Percentiles rank a stretch among this genome's conserved stretches.
These are phyloP conservation scores for Kluyveromyces marxianus DNA, from an alignment of 1,139 yeast species.

Conservation along the genomic window DNA sequence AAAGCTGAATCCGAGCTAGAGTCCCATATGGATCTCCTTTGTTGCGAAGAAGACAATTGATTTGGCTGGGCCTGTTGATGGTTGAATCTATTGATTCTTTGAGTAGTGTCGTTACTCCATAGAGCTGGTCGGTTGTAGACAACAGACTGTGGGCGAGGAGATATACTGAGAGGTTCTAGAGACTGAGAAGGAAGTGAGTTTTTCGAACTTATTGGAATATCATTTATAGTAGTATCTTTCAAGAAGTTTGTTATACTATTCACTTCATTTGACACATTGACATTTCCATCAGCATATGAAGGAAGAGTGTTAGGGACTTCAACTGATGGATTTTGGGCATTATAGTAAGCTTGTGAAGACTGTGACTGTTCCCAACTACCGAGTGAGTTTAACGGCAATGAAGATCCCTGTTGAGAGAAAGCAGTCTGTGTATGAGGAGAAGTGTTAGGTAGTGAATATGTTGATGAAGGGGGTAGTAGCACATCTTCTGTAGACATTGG, in stretches of 20 bases:
- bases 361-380: neutral
- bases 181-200: neutral
- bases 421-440: slow-evolving; percentile 1
- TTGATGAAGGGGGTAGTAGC: neutral
- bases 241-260: slow-evolving; percentile 24
- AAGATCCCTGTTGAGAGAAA: neutral
- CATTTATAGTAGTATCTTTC: slow-evolving; percentile 19
- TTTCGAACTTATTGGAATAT: slow-evolving; percentile 6
- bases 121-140: neutral
- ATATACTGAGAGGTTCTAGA: neutral
- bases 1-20: slow-evolving; percentile 4
- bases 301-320: neutral
- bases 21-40: slow-evolving; percentile 25
- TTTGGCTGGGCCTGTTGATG: neutral
- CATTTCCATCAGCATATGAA: neutral
- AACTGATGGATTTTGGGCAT: neutral
- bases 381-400: neutral
- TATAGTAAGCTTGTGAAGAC: neutral
- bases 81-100: neutral
- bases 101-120: neutral
- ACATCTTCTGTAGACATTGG: neutral
- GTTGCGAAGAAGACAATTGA: slow-evolving; percentile 3
- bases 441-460: neutral
- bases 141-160: neutral
- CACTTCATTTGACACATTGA: slow-evolving; percentile 13